Evolutionary conservation across 768 basidiomycete genomes (phyloP).

Genomic region (Termitomyces eurrhizus): DNA sequence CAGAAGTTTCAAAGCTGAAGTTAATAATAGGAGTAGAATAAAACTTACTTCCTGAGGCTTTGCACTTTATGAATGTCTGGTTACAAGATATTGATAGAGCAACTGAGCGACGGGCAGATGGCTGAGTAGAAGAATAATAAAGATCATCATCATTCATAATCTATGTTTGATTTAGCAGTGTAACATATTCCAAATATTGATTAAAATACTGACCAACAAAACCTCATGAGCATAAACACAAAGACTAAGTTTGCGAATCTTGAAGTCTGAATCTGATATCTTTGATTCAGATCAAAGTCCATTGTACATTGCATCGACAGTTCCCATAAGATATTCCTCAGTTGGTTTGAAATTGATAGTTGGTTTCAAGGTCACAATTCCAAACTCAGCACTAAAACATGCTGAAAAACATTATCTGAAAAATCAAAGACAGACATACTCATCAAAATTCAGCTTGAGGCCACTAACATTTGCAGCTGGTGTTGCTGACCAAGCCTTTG

Average conservation of each 20-base stretch:
- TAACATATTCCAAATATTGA: no score
- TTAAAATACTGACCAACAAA: not conserved
- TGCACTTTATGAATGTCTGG: not conserved
- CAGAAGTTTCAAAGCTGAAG: not conserved
- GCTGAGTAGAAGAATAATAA: not conserved
- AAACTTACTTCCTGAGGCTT: not conserved
- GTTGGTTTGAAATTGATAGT: not conserved
- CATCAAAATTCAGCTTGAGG: not conserved
- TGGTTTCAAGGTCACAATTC: not conserved
- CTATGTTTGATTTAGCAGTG: not conserved
- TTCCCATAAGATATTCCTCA: not conserved
- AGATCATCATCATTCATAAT: not conserved
- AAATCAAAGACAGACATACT: no score
- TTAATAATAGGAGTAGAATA: no score
- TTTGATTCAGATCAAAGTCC: not conserved
- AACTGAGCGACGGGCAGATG: not conserved
- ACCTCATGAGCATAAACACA: no score
- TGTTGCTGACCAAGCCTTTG: not conserved
- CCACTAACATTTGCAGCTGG: no score
- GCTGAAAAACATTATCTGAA: no score
- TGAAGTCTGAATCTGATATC: not conserved
- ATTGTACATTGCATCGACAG: not conserved
- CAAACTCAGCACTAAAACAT: not conserved
- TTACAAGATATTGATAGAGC: not conserved
- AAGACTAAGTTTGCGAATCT: not conserved